phyloP scores from a whole-genome alignment of 2,329 filamentous ascomycete genomes.

The Sarocladiaceae sp. region DNA sequence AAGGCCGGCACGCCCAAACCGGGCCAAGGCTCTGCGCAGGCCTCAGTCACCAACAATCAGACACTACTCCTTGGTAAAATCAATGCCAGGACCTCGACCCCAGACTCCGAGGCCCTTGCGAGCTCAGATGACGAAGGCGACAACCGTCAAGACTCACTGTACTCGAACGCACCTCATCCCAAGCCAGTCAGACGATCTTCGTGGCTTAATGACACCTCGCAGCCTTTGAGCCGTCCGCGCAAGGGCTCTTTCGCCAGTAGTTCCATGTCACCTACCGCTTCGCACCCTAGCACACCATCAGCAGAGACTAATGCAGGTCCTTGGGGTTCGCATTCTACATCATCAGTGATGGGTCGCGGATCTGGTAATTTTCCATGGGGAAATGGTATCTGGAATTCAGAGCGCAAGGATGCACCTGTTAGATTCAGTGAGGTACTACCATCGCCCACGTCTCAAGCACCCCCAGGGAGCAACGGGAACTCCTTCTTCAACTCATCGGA shows the following conservation, averaged over 20 bases:
- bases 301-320: conserved; percentile 49
- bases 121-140: conserved; percentile 93
- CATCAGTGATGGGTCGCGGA: conserved; percentile 42
- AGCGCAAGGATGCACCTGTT: conserved; percentile 72
- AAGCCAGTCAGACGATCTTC: conserved; percentile 69
- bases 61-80: conserved; percentile 68
- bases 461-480: conserved; percentile 33
- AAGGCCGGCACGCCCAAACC: conserved; percentile 49
- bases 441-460: conserved; percentile 62
- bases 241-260: conserved; percentile 72
- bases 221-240: conserved; percentile 54
- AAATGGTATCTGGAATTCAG: conserved; percentile 76
- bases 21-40: conserved; percentile 38
- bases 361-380: conserved; percentile 62
- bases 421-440: conserved; percentile 68
- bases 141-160: conserved; percentile 48
- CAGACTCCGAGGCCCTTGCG: conserved; percentile 86
- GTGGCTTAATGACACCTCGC: conserved; percentile 79
- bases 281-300: conserved; percentile 74
- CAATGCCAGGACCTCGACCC: conserved; percentile 75
- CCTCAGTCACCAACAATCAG: conserved; percentile 50
- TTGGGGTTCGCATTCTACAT: conserved; percentile 49
- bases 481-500: conserved; percentile 45
- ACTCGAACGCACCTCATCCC: conserved; percentile 40
- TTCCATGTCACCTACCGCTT: conserved; percentile 72